Evolutionary conservation across 371 early-diverging fungal genomes (phyloP).

Genomic region (Smittium culicis): DNA sequence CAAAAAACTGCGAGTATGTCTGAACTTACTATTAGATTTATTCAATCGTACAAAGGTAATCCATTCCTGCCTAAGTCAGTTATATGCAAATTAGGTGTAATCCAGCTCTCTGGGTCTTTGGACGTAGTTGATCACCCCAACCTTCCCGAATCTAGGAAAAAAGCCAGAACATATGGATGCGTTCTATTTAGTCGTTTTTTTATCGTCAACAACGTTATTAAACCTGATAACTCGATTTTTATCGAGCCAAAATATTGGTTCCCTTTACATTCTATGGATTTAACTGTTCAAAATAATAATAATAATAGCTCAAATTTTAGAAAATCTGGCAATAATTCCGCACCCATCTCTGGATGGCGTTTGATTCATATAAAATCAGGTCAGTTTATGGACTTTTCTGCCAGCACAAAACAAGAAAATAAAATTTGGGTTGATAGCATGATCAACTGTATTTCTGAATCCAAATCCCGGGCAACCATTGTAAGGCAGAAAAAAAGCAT

Average conservation of each 20-base stretch:
- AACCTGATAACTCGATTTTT: background rate
- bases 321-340: too few relatives aligned
- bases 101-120: conserved; percentile 6
- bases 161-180: conserved; percentile 5
- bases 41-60: background rate
- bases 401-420: conserved; percentile 2
- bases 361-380: conserved; percentile 4
- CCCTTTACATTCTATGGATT: conserved; percentile 7
- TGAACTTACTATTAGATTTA: conserved; percentile 9
- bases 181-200: conserved; percentile 11
- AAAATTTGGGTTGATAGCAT: conserved; percentile 6
- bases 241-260: conserved; percentile 11
- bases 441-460: background rate
- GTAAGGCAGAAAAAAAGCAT: background rate
- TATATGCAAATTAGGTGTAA: conserved; percentile 1
- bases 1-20: conserved; percentile 1
- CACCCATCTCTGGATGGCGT: background rate
- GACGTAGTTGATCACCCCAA: conserved; percentile 8
- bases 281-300: background rate
- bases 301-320: too few relatives aligned
- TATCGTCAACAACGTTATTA: conserved; percentile 7
- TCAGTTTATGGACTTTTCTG: conserved; percentile 12
- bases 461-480: conserved; percentile 1
- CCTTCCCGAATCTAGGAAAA: background rate
- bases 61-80: conserved; percentile 1